Evolutionary conservation across 371 early-diverging fungal species (phyloP), one percentile per base, ranked within the genome.

Genomic region (Apophysomyces elegans): DNA sequence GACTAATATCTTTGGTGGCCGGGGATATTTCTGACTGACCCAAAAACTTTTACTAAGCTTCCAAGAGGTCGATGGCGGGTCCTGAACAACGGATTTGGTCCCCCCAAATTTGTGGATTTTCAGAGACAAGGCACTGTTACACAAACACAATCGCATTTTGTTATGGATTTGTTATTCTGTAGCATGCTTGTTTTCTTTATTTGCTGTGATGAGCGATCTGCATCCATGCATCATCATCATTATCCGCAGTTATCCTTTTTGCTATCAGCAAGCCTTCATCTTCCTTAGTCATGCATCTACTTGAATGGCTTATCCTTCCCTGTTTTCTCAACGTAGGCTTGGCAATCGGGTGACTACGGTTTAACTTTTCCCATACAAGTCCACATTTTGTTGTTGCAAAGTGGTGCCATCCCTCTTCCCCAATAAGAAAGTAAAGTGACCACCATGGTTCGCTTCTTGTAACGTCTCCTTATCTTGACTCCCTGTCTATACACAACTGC

Each of bases 401-500:
- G 88, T 81, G 72, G 99, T 86, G 64, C 93, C 98, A 61, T 86
- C 88, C 82, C 90, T 95, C 77, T 26, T 26, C 32, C 32, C 1
- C 32, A 26, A 26, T 3, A 26, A 26, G 32, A 26, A 26, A 99
- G 88, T 92, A 94, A 99, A 76, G 88, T 88, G 62, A 96, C 84
- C 87, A 99, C 99, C 84, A 26, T 26, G 32, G 32, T 26, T 26
- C 98, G 98, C 74, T 88, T 86, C 89, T 97, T 95, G 95, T 93
- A 99, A 69, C 91, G 90, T 18, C 75, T 99, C 99, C 81, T 95
- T 94, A 86, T 99, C 99, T 81, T 97, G 86, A 99, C 99, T 86
- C 95, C 90, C 68, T 99, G 93, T 99, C 99, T 99, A 91, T 98
- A 99, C 74, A 97, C 95, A 67, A 95, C 90, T 65, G 99, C 95